Evolutionary conservation across 1,139 yeast genomes (phyloP).

Genomic region (Pneumocystis murina): DNA sequence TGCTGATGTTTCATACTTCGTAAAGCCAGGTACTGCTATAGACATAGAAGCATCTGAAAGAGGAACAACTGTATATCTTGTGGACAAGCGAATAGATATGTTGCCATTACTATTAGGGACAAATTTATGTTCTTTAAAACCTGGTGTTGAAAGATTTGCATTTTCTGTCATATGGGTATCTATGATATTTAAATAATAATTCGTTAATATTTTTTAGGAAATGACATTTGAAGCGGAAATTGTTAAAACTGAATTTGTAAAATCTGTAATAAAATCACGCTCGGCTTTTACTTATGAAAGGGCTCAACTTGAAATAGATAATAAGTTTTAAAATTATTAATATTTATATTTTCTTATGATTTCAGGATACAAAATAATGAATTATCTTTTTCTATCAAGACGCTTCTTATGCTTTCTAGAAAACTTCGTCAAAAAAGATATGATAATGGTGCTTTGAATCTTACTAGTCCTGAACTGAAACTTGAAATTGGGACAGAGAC

Average conservation of each 20-base stretch:
- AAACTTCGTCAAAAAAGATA: slow-evolving; percentile 70
- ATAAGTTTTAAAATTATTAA: slow-evolving; percentile 24
- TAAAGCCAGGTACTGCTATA: slow-evolving; percentile 77
- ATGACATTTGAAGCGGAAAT: slow-evolving; percentile 75
- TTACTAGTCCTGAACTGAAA: slow-evolving; percentile 96
- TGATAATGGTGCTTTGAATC: slow-evolving; percentile 89
- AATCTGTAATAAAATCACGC: slow-evolving; percentile 78
- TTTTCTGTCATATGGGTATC: slow-evolving; percentile 74
- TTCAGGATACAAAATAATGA: slow-evolving; percentile 46
- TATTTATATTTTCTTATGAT: background rate
- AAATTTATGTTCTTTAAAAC: slow-evolving; percentile 84
- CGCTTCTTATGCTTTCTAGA: slow-evolving; percentile 59
- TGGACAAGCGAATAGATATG: slow-evolving; percentile 99
- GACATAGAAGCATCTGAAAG: slow-evolving; percentile 95
- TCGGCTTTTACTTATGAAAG: slow-evolving; percentile 91
- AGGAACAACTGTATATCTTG: slow-evolving; percentile 93
- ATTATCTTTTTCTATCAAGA: slow-evolving; percentile 77
- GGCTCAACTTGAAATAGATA: slow-evolving; percentile 88
- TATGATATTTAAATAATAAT: background rate
- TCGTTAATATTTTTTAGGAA: slow-evolving; percentile 28
- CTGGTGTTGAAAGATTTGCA: slow-evolving; percentile 90
- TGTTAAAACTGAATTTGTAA: slow-evolving; percentile 64
- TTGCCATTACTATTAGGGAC: slow-evolving; percentile 91
- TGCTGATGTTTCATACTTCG: slow-evolving; percentile 97
- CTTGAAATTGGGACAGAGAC: slow-evolving; percentile 96